Conservation (phyloP, 306 rosid species). For the Hippophae rhamnoides region DNA sequence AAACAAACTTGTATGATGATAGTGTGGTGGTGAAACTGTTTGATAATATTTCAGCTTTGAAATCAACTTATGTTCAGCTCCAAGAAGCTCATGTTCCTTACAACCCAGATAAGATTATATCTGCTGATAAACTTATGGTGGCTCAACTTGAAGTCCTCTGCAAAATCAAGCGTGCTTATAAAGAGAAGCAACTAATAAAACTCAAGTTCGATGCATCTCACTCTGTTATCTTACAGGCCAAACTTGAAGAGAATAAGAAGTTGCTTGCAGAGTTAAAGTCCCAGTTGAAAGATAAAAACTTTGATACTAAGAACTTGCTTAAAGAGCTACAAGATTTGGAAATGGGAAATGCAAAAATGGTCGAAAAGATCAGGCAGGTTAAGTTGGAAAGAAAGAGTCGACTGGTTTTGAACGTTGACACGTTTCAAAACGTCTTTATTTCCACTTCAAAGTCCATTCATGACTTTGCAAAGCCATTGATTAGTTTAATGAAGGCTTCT, state of each 20-base stretch:
- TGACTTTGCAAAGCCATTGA: conserved; percentile 75
- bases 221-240: conserved; percentile 24
- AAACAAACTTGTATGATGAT: conserved; percentile 19
- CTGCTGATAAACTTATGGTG: conserved; percentile 53
- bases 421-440: conserved; percentile 36
- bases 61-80: conserved; percentile 68
- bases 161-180: conserved; percentile 45
- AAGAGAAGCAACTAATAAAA: conserved; percentile 30
- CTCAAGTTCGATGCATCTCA: conserved; percentile 16
- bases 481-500: conserved; percentile 66
- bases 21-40: conserved; percentile 39
- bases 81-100: conserved; percentile 79
- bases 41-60: conserved; percentile 49
- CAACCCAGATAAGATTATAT: conserved; percentile 53
- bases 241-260: conserved; percentile 35
- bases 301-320: conserved; percentile 32
- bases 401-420: conserved; percentile 24
- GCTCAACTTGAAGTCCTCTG: conserved; percentile 63
- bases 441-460: conserved; percentile 60
- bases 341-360: conserved; percentile 24
- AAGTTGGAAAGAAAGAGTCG: conserved; percentile 34
- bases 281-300: conserved; percentile 34
- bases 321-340: conserved; percentile 36
- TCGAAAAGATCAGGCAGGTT: conserved; percentile 33
- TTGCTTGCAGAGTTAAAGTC: conserved; percentile 45